Conservation (phyloP, 371 early-diverging fungal species). For the Lichtheimia ramosa region DNA sequence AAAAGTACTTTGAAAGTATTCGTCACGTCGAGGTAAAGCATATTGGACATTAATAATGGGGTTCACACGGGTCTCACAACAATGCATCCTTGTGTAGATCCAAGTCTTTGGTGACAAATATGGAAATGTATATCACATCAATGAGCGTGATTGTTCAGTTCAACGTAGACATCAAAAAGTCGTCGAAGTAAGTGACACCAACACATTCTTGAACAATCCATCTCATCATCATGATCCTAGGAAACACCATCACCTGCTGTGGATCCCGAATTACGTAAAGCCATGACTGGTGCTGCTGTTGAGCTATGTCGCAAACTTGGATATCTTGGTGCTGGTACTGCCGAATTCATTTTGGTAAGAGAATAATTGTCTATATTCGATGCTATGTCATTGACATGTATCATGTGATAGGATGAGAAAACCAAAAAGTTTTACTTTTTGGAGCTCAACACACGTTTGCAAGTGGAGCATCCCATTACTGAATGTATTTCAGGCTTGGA, state of each 20-base stretch:
- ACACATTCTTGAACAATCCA: background rate
- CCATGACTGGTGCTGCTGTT: slow-evolving; percentile 60
- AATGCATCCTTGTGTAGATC: slow-evolving; percentile 35
- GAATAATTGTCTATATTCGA: background rate
- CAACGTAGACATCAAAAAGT: slow-evolving; percentile 90
- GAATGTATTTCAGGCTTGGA: slow-evolving; percentile 93
- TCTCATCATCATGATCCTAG: slow-evolving; percentile 14
- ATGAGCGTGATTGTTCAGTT: slow-evolving; percentile 88
- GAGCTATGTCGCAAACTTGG: slow-evolving; percentile 57
- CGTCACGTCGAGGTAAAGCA: slow-evolving; percentile 83
- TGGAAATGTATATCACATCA: slow-evolving; percentile 82
- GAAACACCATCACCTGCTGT: slow-evolving; percentile 65
- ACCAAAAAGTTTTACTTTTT: slow-evolving; percentile 78
- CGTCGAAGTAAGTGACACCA: slow-evolving; percentile 57
- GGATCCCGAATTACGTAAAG: slow-evolving; percentile 43
- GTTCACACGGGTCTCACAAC: background rate
- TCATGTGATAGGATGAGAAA: slow-evolving; percentile 39
- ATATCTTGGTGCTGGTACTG: slow-evolving; percentile 78
- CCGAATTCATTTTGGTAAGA: slow-evolving; percentile 78
- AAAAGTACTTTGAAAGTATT: slow-evolving; percentile 90
- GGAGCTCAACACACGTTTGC: slow-evolving; percentile 84
- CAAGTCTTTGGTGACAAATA: slow-evolving; percentile 83
- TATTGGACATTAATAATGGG: background rate
- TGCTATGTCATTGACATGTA: background rate
- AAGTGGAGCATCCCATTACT: slow-evolving; percentile 96